Conservation (phyloP, 805 yeast species). For the Pichia gijzeniarum region DNA sequence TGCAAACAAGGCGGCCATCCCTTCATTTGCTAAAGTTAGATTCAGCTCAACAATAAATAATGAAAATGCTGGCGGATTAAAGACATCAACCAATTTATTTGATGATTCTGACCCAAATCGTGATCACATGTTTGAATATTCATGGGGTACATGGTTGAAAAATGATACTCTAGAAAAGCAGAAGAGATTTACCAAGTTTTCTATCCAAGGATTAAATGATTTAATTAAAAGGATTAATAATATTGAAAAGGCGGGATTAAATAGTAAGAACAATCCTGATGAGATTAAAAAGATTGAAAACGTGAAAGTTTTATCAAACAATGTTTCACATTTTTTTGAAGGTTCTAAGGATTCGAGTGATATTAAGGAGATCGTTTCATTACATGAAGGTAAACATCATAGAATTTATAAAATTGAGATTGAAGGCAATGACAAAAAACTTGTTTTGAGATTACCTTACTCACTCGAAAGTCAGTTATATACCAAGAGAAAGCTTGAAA, state of each 20-base stretch:
- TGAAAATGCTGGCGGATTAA: not conserved
- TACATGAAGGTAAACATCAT: slow-evolving; percentile 94
- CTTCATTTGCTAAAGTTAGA: slow-evolving; percentile 1
- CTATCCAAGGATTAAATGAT: slow-evolving; percentile 66
- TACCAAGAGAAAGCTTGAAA: slow-evolving; percentile 61
- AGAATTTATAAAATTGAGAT: slow-evolving; percentile 66
- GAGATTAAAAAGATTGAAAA: slow-evolving; percentile 27
- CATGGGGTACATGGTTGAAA: slow-evolving; percentile 94
- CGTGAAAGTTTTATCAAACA: slow-evolving; percentile 19
- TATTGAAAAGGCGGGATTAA: slow-evolving; percentile 5
- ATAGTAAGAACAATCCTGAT: slow-evolving; percentile 33
- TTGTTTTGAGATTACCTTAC: slow-evolving; percentile 83
- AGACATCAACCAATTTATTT: slow-evolving; percentile 12
- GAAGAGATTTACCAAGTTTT: slow-evolving; percentile 73
- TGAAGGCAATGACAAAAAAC: slow-evolving; percentile 36
- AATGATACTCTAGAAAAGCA: slow-evolving; percentile 71
- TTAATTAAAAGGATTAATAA: slow-evolving; percentile 8
- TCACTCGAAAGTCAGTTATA: slow-evolving; percentile 59
- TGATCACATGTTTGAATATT: slow-evolving; percentile 62
- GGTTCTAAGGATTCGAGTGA: slow-evolving; percentile 19
- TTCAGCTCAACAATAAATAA: slow-evolving; percentile 1
- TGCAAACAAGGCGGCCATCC: not conserved
- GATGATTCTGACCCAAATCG: slow-evolving; percentile 15
- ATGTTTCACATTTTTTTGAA: slow-evolving; percentile 17
- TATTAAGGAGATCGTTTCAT: slow-evolving; percentile 68